Evolutionary conservation across 805 yeast genomes (phyloP).

Genomic region (Isabelozyma gotoi): DNA sequence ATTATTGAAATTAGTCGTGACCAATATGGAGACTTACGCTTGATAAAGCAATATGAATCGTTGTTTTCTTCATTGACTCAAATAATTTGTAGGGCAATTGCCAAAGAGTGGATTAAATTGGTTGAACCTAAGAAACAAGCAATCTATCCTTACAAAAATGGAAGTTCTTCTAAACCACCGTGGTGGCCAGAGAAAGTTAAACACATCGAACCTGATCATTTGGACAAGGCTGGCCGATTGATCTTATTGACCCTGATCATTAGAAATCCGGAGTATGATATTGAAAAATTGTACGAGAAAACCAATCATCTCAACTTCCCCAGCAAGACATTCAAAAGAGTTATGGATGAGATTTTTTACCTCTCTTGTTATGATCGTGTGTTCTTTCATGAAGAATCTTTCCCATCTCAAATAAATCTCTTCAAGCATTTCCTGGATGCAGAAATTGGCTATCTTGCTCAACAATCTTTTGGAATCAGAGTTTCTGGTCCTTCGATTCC

Average conservation of each 20-base stretch:
- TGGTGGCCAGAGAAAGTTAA: constrained; percentile 71
- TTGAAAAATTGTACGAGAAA: constrained; percentile 10
- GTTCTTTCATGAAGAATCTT: constrained; percentile 7
- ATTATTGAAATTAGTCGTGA: constrained; percentile 2
- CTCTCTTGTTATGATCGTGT: constrained; percentile 25
- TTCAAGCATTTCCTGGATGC: constrained; percentile 3
- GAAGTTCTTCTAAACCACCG: constrained; percentile 48
- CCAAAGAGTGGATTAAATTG: constrained; percentile 65
- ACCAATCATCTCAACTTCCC: neutral
- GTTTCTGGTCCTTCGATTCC: constrained; percentile 3
- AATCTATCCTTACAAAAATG: constrained; percentile 57
- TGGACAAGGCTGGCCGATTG: constrained; percentile 57
- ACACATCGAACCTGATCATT: constrained; percentile 75
- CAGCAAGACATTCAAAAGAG: neutral
- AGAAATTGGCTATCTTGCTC: constrained; percentile 3
- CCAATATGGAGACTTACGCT: constrained; percentile 3
- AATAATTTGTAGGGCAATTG: constrained; percentile 52
- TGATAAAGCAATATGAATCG: constrained; percentile 12
- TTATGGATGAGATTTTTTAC: constrained; percentile 27
- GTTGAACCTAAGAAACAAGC: constrained; percentile 70
- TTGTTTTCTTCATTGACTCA: constrained; percentile 21
- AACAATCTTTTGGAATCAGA: constrained; percentile 4
- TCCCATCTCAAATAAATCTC: constrained; percentile 3
- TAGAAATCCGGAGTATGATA: constrained; percentile 13
- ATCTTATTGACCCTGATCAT: constrained; percentile 45